Percentiles rank a stretch among this genome's conserved stretches.
Evolutionary conservation across 257 asterid genomes (phyloP).

Genomic region (Ehretia macrophylla): DNA sequence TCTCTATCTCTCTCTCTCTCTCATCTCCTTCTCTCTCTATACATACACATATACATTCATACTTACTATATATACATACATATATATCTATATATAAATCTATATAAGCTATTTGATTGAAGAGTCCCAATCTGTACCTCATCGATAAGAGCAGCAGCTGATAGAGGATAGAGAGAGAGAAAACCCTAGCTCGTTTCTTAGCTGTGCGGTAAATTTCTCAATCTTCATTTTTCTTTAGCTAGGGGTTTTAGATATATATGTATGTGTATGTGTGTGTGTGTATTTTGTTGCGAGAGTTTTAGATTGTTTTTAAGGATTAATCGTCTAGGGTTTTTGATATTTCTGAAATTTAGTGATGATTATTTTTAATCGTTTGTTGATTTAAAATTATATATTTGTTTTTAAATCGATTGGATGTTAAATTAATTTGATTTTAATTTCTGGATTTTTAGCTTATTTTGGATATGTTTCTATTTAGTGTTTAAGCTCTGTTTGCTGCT

Average conservation of each 20-base stretch:
- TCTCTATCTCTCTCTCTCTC: conserved; percentile 4
- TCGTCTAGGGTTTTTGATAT: not conserved
- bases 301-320: not conserved
- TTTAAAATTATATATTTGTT: not conserved
- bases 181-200: conserved; percentile 6
- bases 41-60: not conserved
- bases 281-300: no score
- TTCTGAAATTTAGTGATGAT: not conserved
- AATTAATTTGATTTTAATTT: no score
- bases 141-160: not conserved
- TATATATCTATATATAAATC: not conserved
- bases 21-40: conserved; percentile 5
- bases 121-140: no score
- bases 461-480: no score
- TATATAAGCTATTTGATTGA: no score
- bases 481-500: no score
- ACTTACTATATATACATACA: not conserved
- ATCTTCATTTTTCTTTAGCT: not conserved
- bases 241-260: not conserved
- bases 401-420: not conserved
- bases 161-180: conserved; percentile 5
- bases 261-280: no score
- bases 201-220: not conserved
- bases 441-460: no score
- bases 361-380: not conserved